Base-by-base conservation (phyloP, 176 grass and related monocot species). In the Poa annua region DNA sequence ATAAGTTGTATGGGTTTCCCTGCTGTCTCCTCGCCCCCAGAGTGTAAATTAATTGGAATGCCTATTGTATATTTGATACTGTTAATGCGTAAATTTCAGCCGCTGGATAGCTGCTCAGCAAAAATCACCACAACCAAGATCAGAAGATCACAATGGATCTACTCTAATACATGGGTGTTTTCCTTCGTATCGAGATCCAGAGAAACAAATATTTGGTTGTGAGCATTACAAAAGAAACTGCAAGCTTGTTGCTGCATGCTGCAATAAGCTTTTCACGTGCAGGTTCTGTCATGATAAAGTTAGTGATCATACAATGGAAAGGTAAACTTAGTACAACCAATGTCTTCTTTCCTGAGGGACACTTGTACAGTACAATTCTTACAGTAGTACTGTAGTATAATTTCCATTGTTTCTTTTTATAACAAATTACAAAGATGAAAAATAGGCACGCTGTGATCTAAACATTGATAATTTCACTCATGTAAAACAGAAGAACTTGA, bases 211-310 rank as follows among this genome's bases (percentile, higher is more conserved):
- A 44, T 97, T 94, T 80, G 95, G 95, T 32, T 97, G 95, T 78
- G 95, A 97, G 22, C 95, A 97, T 80, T 97, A 97, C 60, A 97
- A 97, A 76, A 65, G 95, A 77, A 97, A 97, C 75, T 97, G 92
- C 85, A 97, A 97, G 69, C 86, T 97, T 78, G 82, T 94, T 71
- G 88, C 95, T 64, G 81, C 84, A 17, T 97, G 95, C 86, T 97
- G 95, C 87, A 91, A 89, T 80, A 97, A 92, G 84, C 80, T 97
- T 32, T 97, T 97, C 86, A 89, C 95, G 17, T 97, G 95, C 85
- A 88, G 92, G 71, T 94, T 97, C 81, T 97, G 95, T 55, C 95
- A 97, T 41, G 95, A 97, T 83, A 94, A 94, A 87, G 86, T 92
- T 81, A 97, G 92, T 72, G 89, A 94, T 62, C 95, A 97, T 78